A percentile compares a stretch with the other conserved stretches of the same genome.
Evolutionary conservation across 331 rosid genomes (phyloP).

Genomic region (Cucumis variabilis): DNA sequence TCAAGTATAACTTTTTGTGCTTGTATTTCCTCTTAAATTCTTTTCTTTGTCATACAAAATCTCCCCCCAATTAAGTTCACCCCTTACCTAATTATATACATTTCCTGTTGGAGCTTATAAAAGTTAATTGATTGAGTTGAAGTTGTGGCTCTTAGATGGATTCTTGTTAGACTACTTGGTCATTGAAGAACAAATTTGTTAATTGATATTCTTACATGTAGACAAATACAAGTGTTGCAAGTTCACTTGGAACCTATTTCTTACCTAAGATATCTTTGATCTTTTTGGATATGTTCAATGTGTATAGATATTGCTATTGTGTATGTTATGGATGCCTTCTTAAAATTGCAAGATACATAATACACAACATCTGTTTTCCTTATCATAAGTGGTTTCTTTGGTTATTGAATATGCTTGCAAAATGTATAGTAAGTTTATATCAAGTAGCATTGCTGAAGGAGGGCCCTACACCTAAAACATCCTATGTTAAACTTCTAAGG

Average conservation of each 20-base stretch:
- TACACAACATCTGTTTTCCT: background rate
- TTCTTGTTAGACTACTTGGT: constrained; percentile 12
- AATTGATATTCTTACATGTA: constrained; percentile 43
- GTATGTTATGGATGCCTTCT: background rate
- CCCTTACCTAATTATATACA: background rate
- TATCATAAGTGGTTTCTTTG: constrained; percentile 24
- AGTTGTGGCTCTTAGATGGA: background rate
- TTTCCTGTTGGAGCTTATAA: background rate
- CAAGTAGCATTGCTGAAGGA: constrained; percentile 88
- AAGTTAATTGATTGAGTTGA: background rate
- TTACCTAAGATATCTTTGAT: constrained; percentile 82
- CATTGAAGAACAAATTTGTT: constrained; percentile 20
- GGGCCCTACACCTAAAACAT: constrained; percentile 90
- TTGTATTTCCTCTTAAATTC: background rate
- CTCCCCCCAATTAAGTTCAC: background rate
- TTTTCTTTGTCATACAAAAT: no score
- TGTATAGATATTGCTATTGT: constrained; percentile 65
- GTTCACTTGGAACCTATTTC: constrained; percentile 86
- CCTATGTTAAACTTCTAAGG: constrained; percentile 90
- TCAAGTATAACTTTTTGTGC: no score
- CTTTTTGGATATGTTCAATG: constrained; percentile 94
- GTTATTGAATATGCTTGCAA: constrained; percentile 48
- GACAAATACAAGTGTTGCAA: constrained; percentile 92
- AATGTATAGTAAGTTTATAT: constrained; percentile 97
- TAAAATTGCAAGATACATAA: constrained; percentile 14